A percentile compares a stretch with the other conserved stretches of the same genome.
These are phyloP conservation scores for Sicyos edulis DNA, from an alignment of 306 rosid species.

Conservation along the genomic window DNA sequence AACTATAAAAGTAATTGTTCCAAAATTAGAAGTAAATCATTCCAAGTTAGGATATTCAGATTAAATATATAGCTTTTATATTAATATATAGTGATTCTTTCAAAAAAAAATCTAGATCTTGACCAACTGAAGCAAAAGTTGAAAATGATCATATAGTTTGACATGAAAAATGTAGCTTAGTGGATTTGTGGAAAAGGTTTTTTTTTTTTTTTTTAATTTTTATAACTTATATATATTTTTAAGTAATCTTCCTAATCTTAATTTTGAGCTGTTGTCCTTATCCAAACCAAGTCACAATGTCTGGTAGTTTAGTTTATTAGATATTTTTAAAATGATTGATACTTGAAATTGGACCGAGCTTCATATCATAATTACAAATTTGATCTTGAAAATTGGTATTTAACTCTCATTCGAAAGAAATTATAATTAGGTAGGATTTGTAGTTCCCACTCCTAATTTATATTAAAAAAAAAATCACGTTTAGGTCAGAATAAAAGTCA, in stretches of 20 bases:
- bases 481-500: not conserved
- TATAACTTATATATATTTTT: not conserved
- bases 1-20: too few species aligned
- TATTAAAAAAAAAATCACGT: not conserved
- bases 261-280: not conserved
- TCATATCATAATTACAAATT: too few species aligned
- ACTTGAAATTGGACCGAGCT: not conserved
- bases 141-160: not conserved
- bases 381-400: too few species aligned
- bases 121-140: not conserved
- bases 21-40: too few species aligned
- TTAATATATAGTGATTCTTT: too few species aligned
- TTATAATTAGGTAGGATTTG: too few species aligned
- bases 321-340: not conserved
- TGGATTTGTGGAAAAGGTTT: not conserved
- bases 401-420: too few species aligned
- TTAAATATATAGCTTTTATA: too few species aligned
- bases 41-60: too few species aligned
- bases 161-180: not conserved
- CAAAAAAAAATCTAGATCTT: too few species aligned
- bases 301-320: not conserved
- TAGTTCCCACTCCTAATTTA: too few species aligned
- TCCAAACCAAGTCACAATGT: not conserved
- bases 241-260: not conserved
- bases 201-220: not conserved